Percentiles rank a stretch among this genome's conserved stretches.
Evolutionary conservation across 371 early-diverging fungal genomes (phyloP).

Genomic region (Capillidium heterosporum): DNA sequence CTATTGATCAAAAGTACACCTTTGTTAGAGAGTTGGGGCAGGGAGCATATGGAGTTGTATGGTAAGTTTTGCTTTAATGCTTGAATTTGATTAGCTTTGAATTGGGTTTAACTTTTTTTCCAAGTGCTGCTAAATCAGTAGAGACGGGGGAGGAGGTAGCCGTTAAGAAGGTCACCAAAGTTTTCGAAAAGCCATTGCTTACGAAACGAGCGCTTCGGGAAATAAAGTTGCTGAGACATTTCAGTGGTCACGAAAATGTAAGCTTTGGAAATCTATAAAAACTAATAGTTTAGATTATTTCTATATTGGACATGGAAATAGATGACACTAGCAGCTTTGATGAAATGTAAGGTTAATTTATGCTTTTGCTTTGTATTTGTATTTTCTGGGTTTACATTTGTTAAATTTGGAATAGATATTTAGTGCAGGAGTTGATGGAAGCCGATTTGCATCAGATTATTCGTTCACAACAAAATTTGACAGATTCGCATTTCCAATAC

Average conservation of each 20-base stretch:
- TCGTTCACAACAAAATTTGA: constrained; percentile 85
- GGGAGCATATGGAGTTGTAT: constrained; percentile 86
- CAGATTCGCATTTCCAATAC: constrained; percentile 94
- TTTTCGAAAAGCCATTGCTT: constrained; percentile 62
- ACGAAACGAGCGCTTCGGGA: constrained; percentile 77
- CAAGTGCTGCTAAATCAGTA: constrained; percentile 58
- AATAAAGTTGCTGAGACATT: constrained; percentile 71
- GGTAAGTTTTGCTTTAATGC: constrained; percentile 20
- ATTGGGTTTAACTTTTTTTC: neutral
- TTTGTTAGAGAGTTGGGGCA: constrained; percentile 77
- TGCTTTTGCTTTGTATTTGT: neutral
- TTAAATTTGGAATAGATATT: constrained; percentile 24
- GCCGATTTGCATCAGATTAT: constrained; percentile 97
- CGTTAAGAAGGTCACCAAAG: constrained; percentile 70
- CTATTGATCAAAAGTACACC: constrained; percentile 48
- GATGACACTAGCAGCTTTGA: constrained; percentile 46
- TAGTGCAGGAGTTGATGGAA: constrained; percentile 93
- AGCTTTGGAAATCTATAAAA: constrained; percentile 1
- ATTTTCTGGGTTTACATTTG: neutral
- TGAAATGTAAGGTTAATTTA: constrained; percentile 58
- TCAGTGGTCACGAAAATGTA: constrained; percentile 82
- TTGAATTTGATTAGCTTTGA: neutral
- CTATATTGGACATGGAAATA: constrained; percentile 57
- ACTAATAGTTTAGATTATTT: constrained; percentile 27
- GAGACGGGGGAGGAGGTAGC: constrained; percentile 73